phyloP scores from a whole-genome alignment of 177 flowering plant species.

The Tripterygium wilfordii region DNA sequence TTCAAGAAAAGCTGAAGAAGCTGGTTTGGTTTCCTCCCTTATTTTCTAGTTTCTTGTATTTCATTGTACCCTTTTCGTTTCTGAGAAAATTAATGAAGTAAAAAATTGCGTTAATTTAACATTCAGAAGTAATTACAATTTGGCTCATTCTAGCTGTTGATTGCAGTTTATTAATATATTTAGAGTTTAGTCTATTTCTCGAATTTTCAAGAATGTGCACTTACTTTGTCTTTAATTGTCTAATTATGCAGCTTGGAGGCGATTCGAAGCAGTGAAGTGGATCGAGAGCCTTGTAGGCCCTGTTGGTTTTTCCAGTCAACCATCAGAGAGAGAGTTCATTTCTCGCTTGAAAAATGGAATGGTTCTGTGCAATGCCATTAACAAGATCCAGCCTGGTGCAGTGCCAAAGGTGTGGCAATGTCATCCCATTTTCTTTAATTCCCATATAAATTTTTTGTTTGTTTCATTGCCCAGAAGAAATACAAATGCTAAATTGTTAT shows the following conservation, averaged over 20 bases:
- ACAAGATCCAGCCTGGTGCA: constrained; percentile 79
- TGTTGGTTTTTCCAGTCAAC: constrained; percentile 49
- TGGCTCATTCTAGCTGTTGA: too few species aligned
- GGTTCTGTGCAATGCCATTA: constrained; percentile 77
- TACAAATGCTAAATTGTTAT: too few species aligned
- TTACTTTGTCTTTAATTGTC: not conserved
- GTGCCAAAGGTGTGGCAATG: constrained; percentile 89
- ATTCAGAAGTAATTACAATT: too few species aligned
- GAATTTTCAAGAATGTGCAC: not conserved
- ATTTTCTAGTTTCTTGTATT: not conserved
- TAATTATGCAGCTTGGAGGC: constrained; percentile 51
- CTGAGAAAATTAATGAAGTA: not conserved
- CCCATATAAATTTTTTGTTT: too few species aligned
- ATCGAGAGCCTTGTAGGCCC: constrained; percentile 74
- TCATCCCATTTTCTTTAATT: too few species aligned
- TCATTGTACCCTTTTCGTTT: constrained; percentile 5
- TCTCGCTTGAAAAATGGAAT: constrained; percentile 87
- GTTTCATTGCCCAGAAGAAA: too few species aligned
- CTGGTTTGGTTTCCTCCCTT: constrained; percentile 33
- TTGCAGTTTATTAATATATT: not conserved
- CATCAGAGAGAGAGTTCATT: constrained; percentile 78
- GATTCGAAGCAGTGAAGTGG: constrained; percentile 72
- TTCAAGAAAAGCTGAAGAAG: constrained; percentile 91
- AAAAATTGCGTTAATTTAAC: too few species aligned
- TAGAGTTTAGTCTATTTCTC: constrained; percentile 1